A percentile compares a stretch with the other conserved stretches of the same genome.
Evolutionary conservation across 306 rosid genomes (phyloP).

Genomic region (Casuarina cunninghamiana): DNA sequence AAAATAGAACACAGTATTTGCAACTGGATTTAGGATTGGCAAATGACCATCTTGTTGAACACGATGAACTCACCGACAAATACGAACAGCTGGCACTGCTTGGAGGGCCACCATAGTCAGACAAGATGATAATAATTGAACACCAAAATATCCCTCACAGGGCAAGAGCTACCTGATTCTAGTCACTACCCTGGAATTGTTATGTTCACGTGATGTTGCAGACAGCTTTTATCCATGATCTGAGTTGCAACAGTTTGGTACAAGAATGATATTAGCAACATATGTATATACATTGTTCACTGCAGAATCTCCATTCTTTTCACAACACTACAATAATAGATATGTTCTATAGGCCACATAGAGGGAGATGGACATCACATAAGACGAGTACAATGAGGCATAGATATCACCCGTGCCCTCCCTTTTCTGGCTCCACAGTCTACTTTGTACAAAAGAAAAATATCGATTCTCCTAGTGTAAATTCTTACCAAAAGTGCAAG

Average conservation of each 20-base stretch:
- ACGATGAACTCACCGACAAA: too few species aligned
- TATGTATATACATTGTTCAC: slow-evolving; percentile 37
- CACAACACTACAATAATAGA: slow-evolving; percentile 24
- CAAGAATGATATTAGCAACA: slow-evolving; percentile 8
- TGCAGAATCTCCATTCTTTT: slow-evolving; percentile 17
- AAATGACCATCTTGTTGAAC: too few species aligned
- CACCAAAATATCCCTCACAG: too few species aligned
- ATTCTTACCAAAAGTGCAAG: slow-evolving; percentile 24
- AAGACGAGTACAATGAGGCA: slow-evolving; percentile 29
- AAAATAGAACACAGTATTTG: too few species aligned
- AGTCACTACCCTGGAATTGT: neutral
- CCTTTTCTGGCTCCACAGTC: slow-evolving; percentile 23
- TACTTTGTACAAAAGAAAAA: slow-evolving; percentile 61
- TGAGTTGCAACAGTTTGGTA: neutral
- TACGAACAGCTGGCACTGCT: too few species aligned
- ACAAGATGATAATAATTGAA: too few species aligned
- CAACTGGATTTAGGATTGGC: too few species aligned
- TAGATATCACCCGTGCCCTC: slow-evolving; percentile 26
- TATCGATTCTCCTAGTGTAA: slow-evolving; percentile 8
- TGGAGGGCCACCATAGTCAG: neutral
- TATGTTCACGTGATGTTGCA: neutral
- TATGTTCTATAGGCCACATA: slow-evolving; percentile 12
- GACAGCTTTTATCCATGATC: too few species aligned
- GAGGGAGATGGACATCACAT: slow-evolving; percentile 5
- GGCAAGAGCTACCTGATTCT: too few species aligned